Evolutionary conservation across 768 basidiomycete genomes (phyloP), one percentile per base, ranked within the genome.

Genomic region (Suillus subalutaceus): DNA sequence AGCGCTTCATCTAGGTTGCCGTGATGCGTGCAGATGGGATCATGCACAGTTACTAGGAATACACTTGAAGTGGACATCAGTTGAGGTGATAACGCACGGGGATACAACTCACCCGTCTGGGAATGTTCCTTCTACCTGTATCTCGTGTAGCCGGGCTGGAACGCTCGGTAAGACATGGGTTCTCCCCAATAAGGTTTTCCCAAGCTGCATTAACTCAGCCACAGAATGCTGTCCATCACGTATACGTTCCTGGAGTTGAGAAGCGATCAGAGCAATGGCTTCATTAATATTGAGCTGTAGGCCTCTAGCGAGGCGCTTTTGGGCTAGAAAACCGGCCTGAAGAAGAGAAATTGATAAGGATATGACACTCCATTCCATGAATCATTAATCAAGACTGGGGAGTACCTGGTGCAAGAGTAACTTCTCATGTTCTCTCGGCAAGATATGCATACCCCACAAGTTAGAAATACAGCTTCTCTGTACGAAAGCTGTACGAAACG

Each of bases 11-110:
- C 80, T 23, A 98, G 80, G 72, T 96, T 80, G 0, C 95, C 94
- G 48, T 85, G 78, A 66, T 94, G 89, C 0, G 94, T 90, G 74
- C 91, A 94, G 68, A 99, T 90, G 23, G 97, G 97, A 71, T 97
- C 91, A 73, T 98, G 96, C 1, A 99, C 94, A 0, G 97, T 97
- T 44, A 99, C 96, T n/a, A 99, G 85, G 79, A 99, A 99, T 0
- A 94, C 92, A 1, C 73, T 71, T 63, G 38, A 57, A 64, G 44
- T 20, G 16, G 15, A 30, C 57, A 41, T 57, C 10, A 37, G 15
- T 43, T 61, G 46, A 48, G 61, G 35, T 65, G 52, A 59, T 32
- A 43, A 59, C 63, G 64, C 44, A 30, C 40, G 16, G 44, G 38
- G 26, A 32, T 40, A 35, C 64, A 10, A 72, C 85, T 52, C 71